Base-by-base conservation (phyloP, 2,329 filamentous ascomycete genomes). In the Fusarium continuum region DNA sequence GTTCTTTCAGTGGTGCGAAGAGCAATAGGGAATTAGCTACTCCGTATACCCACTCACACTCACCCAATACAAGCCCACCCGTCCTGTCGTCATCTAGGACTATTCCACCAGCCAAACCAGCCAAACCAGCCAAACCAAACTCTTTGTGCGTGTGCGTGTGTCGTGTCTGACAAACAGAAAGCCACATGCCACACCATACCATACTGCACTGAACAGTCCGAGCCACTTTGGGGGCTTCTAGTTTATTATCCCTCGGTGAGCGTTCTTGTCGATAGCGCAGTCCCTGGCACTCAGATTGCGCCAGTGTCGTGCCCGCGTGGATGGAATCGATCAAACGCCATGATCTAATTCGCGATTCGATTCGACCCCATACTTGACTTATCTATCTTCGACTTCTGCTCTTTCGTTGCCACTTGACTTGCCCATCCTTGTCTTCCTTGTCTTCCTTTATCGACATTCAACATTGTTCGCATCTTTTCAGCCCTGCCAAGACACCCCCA, bases 181-280 rank as follows among this genome's bases (percentile, higher is more conserved):
- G 48, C 48, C 52, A 55, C 48, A 35, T 32, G 38, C 51, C 58
- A 44, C 48, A 35, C 34, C 26, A 39, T 52, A 41, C 22, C 22
- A 23, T 9, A 50, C 46, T 41, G 17, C 35, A 11, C 44, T 54
- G 31, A 38, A 43, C 35, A 38, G 50, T 45, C 43, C 45, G 55
- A 47, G 40, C 52, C 64, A 52, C 54, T 61, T 67, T 59, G 52
- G 56, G 64, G 44, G 31, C 39, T 51, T 54, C 54, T 71, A 69
- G 69, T 44, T 45, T 64, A 44, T n/a, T 55, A 31, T 53, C 52
- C 62, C 67, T 73, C 72, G 72, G 72, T 74, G 72, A 74, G 56
- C 68, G 59, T 74, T 74, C 70, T 73, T 43, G 71, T 74, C 62
- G 22, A 63, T 70, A 70, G 70, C 65, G 63, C 59, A 51, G 32